Evolutionary conservation across 495 filamentous ascomycete species (phyloP).

Genomic region (Xylaria intraflava): DNA sequence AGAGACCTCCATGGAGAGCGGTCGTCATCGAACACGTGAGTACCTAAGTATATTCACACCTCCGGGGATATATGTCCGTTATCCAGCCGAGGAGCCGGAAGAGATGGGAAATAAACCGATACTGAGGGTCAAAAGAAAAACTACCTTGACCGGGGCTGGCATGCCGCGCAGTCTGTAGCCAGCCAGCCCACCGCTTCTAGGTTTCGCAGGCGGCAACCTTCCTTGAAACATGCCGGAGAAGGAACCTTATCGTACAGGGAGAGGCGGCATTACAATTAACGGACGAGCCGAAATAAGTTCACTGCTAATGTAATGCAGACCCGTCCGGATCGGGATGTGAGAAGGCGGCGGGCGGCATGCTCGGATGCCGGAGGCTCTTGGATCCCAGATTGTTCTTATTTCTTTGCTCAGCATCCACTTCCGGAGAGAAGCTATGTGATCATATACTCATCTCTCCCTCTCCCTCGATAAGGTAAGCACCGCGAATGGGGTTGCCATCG

Average conservation of each 20-base stretch:
- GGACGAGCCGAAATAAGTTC: neutral
- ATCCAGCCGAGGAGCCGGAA: neutral
- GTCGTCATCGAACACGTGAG: neutral
- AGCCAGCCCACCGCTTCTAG: neutral
- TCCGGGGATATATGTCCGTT: too few relatives aligned
- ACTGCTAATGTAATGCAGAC: neutral
- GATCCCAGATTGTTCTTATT: neutral
- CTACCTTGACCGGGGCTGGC: neutral
- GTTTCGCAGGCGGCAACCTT: neutral
- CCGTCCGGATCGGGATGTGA: neutral
- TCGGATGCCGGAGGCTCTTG: neutral
- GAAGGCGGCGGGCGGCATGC: neutral
- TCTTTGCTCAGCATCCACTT: neutral
- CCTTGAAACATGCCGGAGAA: neutral
- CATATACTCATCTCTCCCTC: neutral
- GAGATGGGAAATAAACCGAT: neutral
- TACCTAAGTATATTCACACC: neutral
- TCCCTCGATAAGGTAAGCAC: too few relatives aligned
- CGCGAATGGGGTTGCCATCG: neutral
- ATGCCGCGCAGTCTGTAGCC: neutral
- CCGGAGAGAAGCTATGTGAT: neutral
- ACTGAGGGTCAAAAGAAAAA: neutral
- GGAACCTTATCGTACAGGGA: neutral
- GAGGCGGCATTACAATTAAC: neutral
- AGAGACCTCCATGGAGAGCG: neutral